phyloP scores from a whole-genome alignment of 2,329 filamentous ascomycete genomes.

The Neurospora sp. region DNA sequence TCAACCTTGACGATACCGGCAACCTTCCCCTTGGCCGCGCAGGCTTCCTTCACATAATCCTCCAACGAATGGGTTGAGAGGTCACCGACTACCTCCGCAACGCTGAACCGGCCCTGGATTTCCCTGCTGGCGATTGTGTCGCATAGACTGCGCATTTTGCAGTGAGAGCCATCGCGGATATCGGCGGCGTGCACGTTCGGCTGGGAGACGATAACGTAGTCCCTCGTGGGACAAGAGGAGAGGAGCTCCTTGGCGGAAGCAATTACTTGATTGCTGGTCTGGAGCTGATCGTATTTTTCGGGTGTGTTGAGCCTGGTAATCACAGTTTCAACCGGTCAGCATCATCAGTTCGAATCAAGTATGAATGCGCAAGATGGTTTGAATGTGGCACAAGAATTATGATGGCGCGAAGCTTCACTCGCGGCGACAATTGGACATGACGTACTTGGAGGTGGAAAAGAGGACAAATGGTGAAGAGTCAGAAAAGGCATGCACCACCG shows the following conservation, averaged over 20 bases:
- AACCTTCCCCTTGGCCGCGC: conserved; percentile 29
- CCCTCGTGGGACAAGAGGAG: conserved; percentile 57
- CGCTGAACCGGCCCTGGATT: conserved; percentile 32
- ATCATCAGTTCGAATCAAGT: conserved; percentile 16
- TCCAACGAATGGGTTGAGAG: conserved; percentile 31
- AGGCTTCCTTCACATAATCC: conserved; percentile 36
- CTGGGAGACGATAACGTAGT: conserved; percentile 71
- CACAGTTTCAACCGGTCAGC: not conserved
- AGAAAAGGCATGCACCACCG: conserved; percentile 58
- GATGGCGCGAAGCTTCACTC: conserved; percentile 3
- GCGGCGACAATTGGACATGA: conserved; percentile 5
- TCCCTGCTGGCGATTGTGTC: conserved; percentile 26
- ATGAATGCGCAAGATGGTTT: not conserved
- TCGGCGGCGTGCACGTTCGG: conserved; percentile 63
- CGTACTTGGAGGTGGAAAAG: conserved; percentile 75
- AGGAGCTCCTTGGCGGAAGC: conserved; percentile 42
- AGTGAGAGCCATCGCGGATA: conserved; percentile 40
- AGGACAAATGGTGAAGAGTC: conserved; percentile 86
- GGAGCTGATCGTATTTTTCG: conserved; percentile 32
- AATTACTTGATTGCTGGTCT: conserved; percentile 36
- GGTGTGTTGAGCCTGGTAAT: conserved; percentile 23
- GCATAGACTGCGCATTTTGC: conserved; percentile 45
- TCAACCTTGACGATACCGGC: conserved; percentile 29
- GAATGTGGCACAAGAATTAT: not conserved
- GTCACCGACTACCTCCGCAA: conserved; percentile 48